Conservation (phyloP, 176 grass and related monocot genomes). For the Metroxylon sagu region DNA sequence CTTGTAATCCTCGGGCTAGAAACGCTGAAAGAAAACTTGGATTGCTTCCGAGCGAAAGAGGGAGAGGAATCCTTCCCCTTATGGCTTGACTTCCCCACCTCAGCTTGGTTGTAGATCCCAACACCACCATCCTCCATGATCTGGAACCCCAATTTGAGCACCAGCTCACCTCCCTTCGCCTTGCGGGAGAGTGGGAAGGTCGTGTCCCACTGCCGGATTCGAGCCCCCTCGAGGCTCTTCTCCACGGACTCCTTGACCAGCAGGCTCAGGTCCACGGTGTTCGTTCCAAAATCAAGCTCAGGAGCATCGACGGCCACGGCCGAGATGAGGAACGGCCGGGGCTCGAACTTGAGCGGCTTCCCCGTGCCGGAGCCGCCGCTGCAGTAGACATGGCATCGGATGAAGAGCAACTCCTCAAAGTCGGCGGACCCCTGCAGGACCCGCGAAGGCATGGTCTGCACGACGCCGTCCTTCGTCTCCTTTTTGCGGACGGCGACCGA, state of each 20-base stretch:
- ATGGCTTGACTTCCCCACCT: background rate
- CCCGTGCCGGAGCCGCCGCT: constrained; percentile 38
- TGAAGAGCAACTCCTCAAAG: constrained; percentile 90
- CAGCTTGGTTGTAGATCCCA: constrained; percentile 55
- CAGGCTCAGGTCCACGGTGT: constrained; percentile 50
- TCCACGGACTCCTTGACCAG: constrained; percentile 77
- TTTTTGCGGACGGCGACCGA: constrained; percentile 73
- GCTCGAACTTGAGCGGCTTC: constrained; percentile 55
- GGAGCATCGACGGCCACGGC: constrained; percentile 67
- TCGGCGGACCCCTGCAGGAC: constrained; percentile 60
- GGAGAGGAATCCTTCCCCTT: constrained; percentile 20
- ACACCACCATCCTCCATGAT: constrained; percentile 80
- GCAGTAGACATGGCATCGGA: constrained; percentile 83
- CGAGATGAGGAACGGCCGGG: constrained; percentile 50
- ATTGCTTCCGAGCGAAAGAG: constrained; percentile 52
- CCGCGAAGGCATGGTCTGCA: constrained; percentile 82
- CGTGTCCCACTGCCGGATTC: constrained; percentile 63
- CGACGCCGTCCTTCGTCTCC: constrained; percentile 73
- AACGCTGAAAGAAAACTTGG: constrained; percentile 77
- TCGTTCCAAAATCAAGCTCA: constrained; percentile 71
- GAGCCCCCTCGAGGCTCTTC: constrained; percentile 50
- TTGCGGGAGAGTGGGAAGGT: constrained; percentile 59
- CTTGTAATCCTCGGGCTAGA: constrained; percentile 60
- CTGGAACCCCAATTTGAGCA: constrained; percentile 81
- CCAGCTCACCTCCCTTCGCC: constrained; percentile 76